Conservation (phyloP, 2,329 filamentous ascomycete genomes). For the Daldinia sp. region DNA sequence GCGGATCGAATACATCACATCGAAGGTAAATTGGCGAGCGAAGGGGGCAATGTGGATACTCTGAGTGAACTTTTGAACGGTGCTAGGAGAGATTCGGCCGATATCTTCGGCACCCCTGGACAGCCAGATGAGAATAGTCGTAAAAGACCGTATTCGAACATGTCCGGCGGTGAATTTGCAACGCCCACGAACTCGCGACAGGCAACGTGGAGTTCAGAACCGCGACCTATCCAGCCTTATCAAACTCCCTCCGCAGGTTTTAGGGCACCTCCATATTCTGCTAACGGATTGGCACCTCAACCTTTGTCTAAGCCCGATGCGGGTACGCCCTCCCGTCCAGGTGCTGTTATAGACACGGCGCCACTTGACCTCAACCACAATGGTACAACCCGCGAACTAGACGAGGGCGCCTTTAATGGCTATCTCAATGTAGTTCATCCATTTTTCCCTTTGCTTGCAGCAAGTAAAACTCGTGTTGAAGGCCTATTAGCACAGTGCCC, state of each 20-base stretch:
- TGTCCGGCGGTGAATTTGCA: conserved; percentile 52
- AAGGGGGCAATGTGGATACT: conserved; percentile 60
- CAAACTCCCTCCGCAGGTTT: conserved; percentile 52
- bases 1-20: conserved; percentile 86
- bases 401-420: conserved; percentile 61
- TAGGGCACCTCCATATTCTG: conserved; percentile 52
- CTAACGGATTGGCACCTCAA: conserved; percentile 61
- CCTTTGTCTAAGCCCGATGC: conserved; percentile 55
- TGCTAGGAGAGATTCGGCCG: conserved; percentile 57
- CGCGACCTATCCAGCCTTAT: conserved; percentile 59
- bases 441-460: conserved; percentile 74
- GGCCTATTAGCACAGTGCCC: conserved; percentile 69
- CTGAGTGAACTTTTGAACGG: conserved; percentile 57
- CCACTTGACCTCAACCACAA: conserved; percentile 52
- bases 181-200: conserved; percentile 59
- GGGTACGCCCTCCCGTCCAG: conserved; percentile 53
- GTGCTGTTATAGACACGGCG: conserved; percentile 49
- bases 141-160: conserved; percentile 55
- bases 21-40: conserved; percentile 78
- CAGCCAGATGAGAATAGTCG: conserved; percentile 54
- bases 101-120: conserved; percentile 66
- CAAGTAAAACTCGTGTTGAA: conserved; percentile 67
- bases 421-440: conserved; percentile 76
- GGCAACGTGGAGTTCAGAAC: conserved; percentile 62
- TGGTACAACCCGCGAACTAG: conserved; percentile 53